These are phyloP conservation scores for Apophysomyces trapeziformis DNA, from an alignment of 371 early-diverging fungal species.

Conservation along the genomic window DNA sequence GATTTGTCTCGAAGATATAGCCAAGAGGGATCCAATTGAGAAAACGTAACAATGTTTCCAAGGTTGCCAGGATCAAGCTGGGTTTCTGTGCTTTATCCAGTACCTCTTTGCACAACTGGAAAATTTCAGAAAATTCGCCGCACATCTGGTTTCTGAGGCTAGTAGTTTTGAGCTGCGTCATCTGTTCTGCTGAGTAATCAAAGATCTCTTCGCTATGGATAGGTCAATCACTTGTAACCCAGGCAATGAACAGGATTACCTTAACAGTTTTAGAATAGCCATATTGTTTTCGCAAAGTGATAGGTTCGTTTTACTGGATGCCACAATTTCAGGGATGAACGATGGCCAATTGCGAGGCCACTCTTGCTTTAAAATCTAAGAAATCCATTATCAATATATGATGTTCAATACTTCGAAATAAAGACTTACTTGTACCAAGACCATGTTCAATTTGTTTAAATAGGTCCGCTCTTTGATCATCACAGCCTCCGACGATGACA, in stretches of 20 bases:
- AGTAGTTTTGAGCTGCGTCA: conserved; percentile 94
- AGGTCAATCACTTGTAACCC: neutral
- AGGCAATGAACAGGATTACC: conserved; percentile 52
- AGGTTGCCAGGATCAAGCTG: conserved; percentile 87
- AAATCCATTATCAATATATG: conserved; percentile 10
- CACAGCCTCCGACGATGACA: conserved; percentile 82
- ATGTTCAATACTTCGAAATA: neutral
- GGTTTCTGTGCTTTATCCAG: conserved; percentile 90
- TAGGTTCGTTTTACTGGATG: conserved; percentile 89
- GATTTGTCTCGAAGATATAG: conserved; percentile 94
- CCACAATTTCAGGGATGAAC: conserved; percentile 98
- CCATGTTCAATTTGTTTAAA: conserved; percentile 92
- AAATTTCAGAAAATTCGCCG: conserved; percentile 95
- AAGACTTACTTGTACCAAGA: conserved; percentile 85
- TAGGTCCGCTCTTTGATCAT: conserved; percentile 75
- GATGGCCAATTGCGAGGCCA: conserved; percentile 99
- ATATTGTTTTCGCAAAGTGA: conserved; percentile 99
- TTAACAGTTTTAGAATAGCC: conserved; percentile 95
- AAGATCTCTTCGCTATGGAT: conserved; percentile 95
- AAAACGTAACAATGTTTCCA: conserved; percentile 93
- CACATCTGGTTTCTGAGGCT: conserved; percentile 95
- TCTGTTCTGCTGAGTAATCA: conserved; percentile 96
- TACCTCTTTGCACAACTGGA: conserved; percentile 94
- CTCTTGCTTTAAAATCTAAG: conserved; percentile 98
- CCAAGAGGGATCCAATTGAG: conserved; percentile 97